A percentile compares a stretch with the other conserved stretches of the same genome.
These are phyloP conservation scores for Beauveria pseudobassiana DNA, from an alignment of 2,329 filamentous ascomycete species.

Conservation along the genomic window DNA sequence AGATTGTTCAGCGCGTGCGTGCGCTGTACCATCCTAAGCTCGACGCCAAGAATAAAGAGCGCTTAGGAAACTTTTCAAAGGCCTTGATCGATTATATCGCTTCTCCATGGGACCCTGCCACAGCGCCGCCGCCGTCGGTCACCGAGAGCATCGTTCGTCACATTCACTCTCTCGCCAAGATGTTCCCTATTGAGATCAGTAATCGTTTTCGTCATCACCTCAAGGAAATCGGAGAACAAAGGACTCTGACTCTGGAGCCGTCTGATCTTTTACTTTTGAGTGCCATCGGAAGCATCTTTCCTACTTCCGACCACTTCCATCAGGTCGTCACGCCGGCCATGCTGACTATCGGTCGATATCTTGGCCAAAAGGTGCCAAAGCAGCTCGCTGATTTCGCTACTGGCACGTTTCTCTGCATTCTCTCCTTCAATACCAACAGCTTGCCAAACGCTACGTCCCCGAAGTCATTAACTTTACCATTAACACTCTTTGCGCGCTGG, in stretches of 20 bases:
- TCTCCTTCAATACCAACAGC: slow-evolving; percentile 76
- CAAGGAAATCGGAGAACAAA: slow-evolving; percentile 39
- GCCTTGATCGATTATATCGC: slow-evolving; percentile 57
- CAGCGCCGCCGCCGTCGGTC: slow-evolving; percentile 53
- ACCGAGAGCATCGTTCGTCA: slow-evolving; percentile 81
- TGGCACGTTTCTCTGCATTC: slow-evolving; percentile 71
- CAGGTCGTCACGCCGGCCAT: slow-evolving; percentile 87
- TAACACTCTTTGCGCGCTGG: slow-evolving; percentile 63
- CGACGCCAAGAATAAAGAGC: slow-evolving; percentile 75
- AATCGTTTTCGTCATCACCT: slow-evolving; percentile 72
- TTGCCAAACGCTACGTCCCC: slow-evolving; percentile 82
- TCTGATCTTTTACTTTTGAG: slow-evolving; percentile 80
- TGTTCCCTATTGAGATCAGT: slow-evolving; percentile 70
- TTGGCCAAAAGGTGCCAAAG: slow-evolving; percentile 68
- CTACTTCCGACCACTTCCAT: slow-evolving; percentile 96
- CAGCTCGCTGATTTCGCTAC: slow-evolving; percentile 58
- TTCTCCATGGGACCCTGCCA: slow-evolving; percentile 35
- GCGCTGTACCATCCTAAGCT: slow-evolving; percentile 89
- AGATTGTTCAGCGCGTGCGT: slow-evolving; percentile 80
- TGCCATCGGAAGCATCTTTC: slow-evolving; percentile 77
- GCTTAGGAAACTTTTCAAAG: slow-evolving; percentile 60
- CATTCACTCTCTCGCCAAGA: slow-evolving; percentile 85
- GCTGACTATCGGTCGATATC: slow-evolving; percentile 73
- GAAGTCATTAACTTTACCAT: slow-evolving; percentile 77
- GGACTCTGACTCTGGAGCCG: slow-evolving; percentile 45